Conservation (phyloP, 1,139 yeast species). For the Taphrina flavorubra region DNA sequence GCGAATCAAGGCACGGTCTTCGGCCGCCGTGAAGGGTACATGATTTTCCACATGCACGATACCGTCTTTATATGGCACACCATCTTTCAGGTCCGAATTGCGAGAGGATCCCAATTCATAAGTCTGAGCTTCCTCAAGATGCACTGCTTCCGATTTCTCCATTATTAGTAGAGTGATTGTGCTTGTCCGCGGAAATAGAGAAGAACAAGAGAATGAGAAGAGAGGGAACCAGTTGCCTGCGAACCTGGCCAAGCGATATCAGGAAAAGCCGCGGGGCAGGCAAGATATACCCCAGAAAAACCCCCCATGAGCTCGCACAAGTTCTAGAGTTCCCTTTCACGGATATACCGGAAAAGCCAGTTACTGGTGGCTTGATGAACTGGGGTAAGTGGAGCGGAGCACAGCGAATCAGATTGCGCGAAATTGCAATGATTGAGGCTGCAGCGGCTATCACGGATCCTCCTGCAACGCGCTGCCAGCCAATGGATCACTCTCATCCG, state of each 20-base stretch:
- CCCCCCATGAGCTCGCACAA: neutral
- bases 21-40: conserved; percentile 35
- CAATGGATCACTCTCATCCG: neutral
- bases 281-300: conserved; percentile 1
- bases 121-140: conserved; percentile 15
- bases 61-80: neutral
- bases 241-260: neutral
- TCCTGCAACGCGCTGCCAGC: neutral
- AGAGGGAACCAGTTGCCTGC: neutral
- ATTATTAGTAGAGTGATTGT: neutral
- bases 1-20: conserved; percentile 32
- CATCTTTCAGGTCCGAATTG: conserved; percentile 11
- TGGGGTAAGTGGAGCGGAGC: neutral
- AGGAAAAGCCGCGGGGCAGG: neutral
- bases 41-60: conserved; percentile 15
- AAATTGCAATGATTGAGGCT: neutral
- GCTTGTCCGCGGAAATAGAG: neutral
- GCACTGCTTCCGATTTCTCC: conserved; percentile 9
- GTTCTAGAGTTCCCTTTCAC: neutral
- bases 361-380: neutral
- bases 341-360: conserved; percentile 6
- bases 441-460: neutral
- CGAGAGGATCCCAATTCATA: conserved; percentile 8
- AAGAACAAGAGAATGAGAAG: neutral
- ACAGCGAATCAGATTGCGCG: neutral